A percentile compares a stretch with the other conserved stretches of the same genome.
phyloP scores from a whole-genome alignment of 495 filamentous ascomycete genomes.

The Talaromyces borbonicus region DNA sequence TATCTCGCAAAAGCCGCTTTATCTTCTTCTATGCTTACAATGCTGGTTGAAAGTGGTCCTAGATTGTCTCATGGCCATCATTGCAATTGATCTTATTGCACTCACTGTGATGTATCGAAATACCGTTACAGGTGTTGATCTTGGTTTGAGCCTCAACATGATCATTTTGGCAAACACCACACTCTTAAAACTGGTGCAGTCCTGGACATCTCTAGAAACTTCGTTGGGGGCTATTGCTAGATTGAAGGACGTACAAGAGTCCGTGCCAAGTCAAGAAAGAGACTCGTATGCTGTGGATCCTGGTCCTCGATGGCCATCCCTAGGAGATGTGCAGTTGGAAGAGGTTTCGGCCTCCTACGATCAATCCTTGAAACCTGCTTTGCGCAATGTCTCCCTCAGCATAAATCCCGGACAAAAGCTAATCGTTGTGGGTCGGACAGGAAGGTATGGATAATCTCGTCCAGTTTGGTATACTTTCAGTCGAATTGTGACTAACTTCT shows the following conservation, averaged over 20 bases:
- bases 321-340: constrained; percentile 11
- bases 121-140: constrained; percentile 16
- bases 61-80: constrained; percentile 30
- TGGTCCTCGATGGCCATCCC: constrained; percentile 13
- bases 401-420: constrained; percentile 22
- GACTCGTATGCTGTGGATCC: constrained; percentile 9
- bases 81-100: constrained; percentile 17
- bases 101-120: constrained; percentile 15
- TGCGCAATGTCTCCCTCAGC: constrained; percentile 2
- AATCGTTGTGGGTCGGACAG: constrained; percentile 24
- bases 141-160: constrained; percentile 23
- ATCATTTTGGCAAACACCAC: constrained; percentile 14
- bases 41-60: constrained; percentile 41
- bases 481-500: too few relatives aligned
- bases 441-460: constrained; percentile 4
- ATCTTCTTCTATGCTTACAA: constrained; percentile 44
- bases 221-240: constrained; percentile 23
- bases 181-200: constrained; percentile 22
- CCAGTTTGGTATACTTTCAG: neutral
- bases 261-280: constrained; percentile 15
- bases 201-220: constrained; percentile 32
- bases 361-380: neutral
- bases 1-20: constrained; percentile 35
- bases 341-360: constrained; percentile 6
- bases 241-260: constrained; percentile 18